phyloP scores from a whole-genome alignment of 768 basidiomycete species.

The Rhodotorula kratochvilovae region DNA sequence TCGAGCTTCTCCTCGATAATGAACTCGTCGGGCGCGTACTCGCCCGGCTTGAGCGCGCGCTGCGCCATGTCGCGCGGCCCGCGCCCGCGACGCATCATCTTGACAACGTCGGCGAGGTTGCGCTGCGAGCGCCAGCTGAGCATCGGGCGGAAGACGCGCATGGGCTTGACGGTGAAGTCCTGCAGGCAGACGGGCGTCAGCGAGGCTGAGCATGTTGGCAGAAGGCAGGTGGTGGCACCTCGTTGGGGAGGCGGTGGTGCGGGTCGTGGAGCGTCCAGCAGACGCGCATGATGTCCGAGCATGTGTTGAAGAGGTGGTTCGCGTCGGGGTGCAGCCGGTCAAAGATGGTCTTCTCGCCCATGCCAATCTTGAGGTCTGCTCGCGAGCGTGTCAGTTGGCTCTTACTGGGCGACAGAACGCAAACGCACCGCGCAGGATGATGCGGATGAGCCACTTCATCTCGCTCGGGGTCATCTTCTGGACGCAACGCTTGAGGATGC shows the following conservation, averaged over 20 bases:
- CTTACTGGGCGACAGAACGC: neutral
- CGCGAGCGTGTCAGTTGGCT: neutral
- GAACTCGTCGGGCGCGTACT: constrained; percentile 58
- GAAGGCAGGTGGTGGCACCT: constrained; percentile 54
- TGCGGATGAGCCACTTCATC: constrained; percentile 91
- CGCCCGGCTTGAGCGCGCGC: neutral
- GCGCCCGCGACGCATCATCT: constrained; percentile 61
- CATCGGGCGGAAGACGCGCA: constrained; percentile 88
- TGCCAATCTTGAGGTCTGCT: constrained; percentile 81
- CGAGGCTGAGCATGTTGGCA: neutral
- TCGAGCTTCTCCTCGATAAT: constrained; percentile 96
- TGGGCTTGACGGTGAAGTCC: constrained; percentile 79
- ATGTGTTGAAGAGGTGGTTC: constrained; percentile 88
- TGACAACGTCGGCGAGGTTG: constrained; percentile 75
- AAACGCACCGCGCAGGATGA: constrained; percentile 79
- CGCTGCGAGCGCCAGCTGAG: constrained; percentile 81
- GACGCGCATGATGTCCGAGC: constrained; percentile 91
- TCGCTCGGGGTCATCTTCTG: constrained; percentile 71
- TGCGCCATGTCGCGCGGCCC: neutral
- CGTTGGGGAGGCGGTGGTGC: constrained; percentile 52
- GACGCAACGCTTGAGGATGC: constrained; percentile 64
- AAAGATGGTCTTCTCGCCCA: constrained; percentile 91
- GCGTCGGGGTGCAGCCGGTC: constrained; percentile 90
- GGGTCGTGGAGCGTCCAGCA: constrained; percentile 83
- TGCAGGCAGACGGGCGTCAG: neutral